phyloP scores from a whole-genome alignment of 768 basidiomycete species.

The Lactifluus subvellereus region DNA sequence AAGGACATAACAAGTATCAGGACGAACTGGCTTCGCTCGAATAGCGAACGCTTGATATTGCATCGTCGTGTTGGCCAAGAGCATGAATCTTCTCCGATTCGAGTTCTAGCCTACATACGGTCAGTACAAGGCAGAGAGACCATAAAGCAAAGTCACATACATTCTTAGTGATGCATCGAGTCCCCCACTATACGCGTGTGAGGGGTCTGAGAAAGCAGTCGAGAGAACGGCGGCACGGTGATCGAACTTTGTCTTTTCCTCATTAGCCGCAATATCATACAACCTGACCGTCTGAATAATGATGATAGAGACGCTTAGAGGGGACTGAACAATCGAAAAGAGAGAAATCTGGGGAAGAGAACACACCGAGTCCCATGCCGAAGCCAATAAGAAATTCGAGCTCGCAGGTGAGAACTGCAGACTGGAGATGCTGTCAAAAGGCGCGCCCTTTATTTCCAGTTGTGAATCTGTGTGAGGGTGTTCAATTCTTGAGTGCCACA shows the following conservation, averaged over 20 bases:
- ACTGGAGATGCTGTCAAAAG: constrained; percentile 43
- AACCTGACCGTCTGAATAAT: constrained; percentile 54
- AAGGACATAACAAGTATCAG: neutral
- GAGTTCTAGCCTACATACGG: constrained; percentile 65
- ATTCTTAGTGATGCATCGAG: constrained; percentile 78
- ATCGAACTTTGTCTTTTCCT: constrained; percentile 75
- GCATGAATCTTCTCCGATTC: constrained; percentile 62
- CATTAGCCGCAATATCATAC: constrained; percentile 50
- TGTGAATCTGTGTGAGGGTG: constrained; percentile 21
- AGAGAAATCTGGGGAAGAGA: constrained; percentile 21
- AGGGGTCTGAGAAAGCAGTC: constrained; percentile 63
- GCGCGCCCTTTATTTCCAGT: constrained; percentile 12
- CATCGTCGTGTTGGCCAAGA: constrained; percentile 76
- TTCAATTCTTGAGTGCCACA: too few species aligned
- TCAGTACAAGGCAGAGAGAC: neutral
- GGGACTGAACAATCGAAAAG: constrained; percentile 31
- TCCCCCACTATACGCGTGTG: constrained; percentile 78
- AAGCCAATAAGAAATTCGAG: constrained; percentile 73
- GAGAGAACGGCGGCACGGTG: constrained; percentile 88
- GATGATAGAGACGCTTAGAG: constrained; percentile 28
- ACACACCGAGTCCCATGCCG: constrained; percentile 84
- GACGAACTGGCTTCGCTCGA: constrained; percentile 56
- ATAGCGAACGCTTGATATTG: constrained; percentile 73
- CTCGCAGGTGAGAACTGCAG: constrained; percentile 76
- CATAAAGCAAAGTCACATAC: constrained; percentile 41